Evolutionary conservation across 805 yeast genomes (phyloP), one percentile per base, ranked within the genome.

Genomic region (Wickerhamomyces xylosicus): DNA sequence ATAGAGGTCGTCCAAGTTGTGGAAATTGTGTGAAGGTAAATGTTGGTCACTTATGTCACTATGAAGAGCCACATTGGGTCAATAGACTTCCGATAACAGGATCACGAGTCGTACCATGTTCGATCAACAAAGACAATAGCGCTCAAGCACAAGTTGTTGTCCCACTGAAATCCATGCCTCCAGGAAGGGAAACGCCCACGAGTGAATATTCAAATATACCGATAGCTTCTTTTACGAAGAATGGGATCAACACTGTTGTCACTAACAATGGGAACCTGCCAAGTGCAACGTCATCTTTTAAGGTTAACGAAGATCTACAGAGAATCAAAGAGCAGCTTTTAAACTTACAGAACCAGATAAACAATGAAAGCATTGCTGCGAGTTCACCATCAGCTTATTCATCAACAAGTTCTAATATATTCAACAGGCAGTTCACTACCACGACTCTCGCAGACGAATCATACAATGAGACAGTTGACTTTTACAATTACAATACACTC

Each of bases 1-100:
- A 69, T 42, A 59, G 59, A 43, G 49, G 52, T 7, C 52, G 55
- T 15, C 74, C 74, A 0, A 36, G 46, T 14, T 58, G 69, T 34
- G 52, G 47, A 0, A 47, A 54, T 35, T 64, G 69, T 47, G 34
- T 50, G 17, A 57, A 53, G 40, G 49, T 53, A 18, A 56, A 54
- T 35, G 59, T 56, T 14, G 50, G 48, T 2, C 50, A 53, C 25
- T 44, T 52, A 1, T 54, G 58, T 21, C 47, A 44, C 20, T 54
- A 54, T 34, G 54, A 50, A 34, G 43, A 50, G 2, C 56, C 57
- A 1, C 56, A 49, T 27, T 54, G 58, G 58, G 50, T 47, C 21
- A 37, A 34, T n/a, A 40, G 45, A 21, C 47, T 43, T 15, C 40
- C 45, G n/a, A n/a, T n/a, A 0, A 34, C 44, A 42, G 36, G 15